A percentile compares a stretch with the other conserved stretches of the same genome.
These are phyloP conservation scores for Trichoderma cornu-damae DNA, from an alignment of 2,329 filamentous ascomycete species.

Conservation along the genomic window DNA sequence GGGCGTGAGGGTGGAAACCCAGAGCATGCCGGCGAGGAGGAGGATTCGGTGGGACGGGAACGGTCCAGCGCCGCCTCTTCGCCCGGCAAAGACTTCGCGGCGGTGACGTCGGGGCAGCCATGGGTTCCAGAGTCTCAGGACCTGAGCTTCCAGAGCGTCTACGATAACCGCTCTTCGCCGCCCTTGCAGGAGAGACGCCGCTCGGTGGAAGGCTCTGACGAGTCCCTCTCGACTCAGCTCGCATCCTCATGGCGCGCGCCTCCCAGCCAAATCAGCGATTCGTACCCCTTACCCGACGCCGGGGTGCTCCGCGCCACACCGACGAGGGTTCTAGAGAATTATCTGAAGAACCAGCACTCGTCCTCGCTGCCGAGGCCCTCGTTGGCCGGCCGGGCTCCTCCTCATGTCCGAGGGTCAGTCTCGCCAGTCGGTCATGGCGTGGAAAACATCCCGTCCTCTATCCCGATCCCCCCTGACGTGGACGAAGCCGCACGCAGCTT, in stretches of 20 bases:
- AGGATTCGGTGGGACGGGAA: not conserved
- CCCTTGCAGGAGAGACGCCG: slow-evolving; percentile 20
- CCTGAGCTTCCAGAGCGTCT: slow-evolving; percentile 42
- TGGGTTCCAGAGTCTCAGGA: slow-evolving; percentile 35
- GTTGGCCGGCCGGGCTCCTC: slow-evolving; percentile 13
- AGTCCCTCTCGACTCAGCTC: not conserved
- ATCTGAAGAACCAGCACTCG: slow-evolving; percentile 31
- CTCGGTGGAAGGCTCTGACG: not conserved
- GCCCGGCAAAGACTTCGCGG: slow-evolving; percentile 17
- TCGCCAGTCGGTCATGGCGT: not conserved
- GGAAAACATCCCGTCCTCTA: slow-evolving; percentile 26
- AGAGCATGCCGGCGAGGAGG: not conserved
- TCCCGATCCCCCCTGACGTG: slow-evolving; percentile 21
- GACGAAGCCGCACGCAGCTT: slow-evolving; percentile 11
- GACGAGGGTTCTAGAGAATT: slow-evolving; percentile 46
- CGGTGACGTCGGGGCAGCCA: slow-evolving; percentile 20
- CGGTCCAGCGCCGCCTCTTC: not conserved
- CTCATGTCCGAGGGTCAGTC: not conserved
- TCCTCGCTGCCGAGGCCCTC: slow-evolving; percentile 24
- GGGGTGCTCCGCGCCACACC: slow-evolving; percentile 38
- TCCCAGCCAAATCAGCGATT: slow-evolving; percentile 51
- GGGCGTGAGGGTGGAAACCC: not conserved
- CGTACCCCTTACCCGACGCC: slow-evolving; percentile 40
- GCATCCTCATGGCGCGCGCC: slow-evolving; percentile 38
- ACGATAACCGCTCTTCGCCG: slow-evolving; percentile 41